Conservation (phyloP, 2,329 filamentous ascomycete species). For the Colletotrichum higginsianum region DNA sequence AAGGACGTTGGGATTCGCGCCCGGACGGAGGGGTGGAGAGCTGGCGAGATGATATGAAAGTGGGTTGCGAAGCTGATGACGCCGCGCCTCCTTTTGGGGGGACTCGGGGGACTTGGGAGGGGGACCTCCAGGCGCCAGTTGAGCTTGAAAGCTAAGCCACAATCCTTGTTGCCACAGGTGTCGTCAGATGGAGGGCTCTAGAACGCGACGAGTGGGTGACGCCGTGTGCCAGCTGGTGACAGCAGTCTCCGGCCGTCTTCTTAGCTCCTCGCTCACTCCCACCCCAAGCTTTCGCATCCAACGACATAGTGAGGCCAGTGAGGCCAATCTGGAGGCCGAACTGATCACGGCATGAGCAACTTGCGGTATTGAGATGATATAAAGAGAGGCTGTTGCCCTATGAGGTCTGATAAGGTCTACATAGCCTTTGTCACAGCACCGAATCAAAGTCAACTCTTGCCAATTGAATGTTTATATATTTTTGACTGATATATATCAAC, state of each 20-base stretch:
- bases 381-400: background rate
- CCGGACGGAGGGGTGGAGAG: conserved; percentile 41
- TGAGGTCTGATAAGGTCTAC: background rate
- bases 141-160: conserved; percentile 38
- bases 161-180: conserved; percentile 33
- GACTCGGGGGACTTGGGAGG: background rate
- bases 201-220: background rate
- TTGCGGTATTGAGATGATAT: background rate
- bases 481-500: background rate
- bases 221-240: background rate
- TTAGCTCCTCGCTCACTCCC: too few relatives aligned
- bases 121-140: conserved; percentile 11
- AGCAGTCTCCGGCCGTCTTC: background rate
- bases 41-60: conserved; percentile 43
- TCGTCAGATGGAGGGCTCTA: background rate
- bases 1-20: conserved; percentile 32
- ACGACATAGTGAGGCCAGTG: conserved; percentile 10
- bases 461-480: background rate
- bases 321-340: conserved; percentile 24
- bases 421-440: background rate
- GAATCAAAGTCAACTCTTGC: background rate
- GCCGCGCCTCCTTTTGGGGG: conserved; percentile 31
- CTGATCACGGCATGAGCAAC: background rate
- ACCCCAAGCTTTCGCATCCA: background rate
- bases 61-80: conserved; percentile 45